phyloP scores from a whole-genome alignment of 2,329 filamentous ascomycete species.

The Ophiostoma perfectum region DNA sequence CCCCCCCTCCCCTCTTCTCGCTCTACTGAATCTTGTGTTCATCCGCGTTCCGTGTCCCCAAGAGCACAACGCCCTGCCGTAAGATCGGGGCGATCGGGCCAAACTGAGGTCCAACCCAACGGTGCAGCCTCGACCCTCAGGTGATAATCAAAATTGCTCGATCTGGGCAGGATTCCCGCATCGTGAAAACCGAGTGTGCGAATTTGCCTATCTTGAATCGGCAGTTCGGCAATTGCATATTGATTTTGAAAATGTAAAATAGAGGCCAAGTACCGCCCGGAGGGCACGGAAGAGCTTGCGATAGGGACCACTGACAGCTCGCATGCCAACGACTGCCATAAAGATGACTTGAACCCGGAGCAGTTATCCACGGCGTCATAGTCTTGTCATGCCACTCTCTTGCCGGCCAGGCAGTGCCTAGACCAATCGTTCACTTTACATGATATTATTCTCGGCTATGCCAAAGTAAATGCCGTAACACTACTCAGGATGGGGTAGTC shows the following conservation, averaged over 20 bases:
- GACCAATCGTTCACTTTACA: too few relatives aligned
- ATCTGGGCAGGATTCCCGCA: background rate
- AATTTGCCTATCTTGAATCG: too few relatives aligned
- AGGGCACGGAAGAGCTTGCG: background rate
- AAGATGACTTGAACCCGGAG: background rate
- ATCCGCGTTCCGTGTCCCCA: background rate
- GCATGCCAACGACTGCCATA: too few relatives aligned
- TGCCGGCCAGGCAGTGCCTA: too few relatives aligned
- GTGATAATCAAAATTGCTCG: background rate
- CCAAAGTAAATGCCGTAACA: background rate
- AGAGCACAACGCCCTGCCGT: background rate
- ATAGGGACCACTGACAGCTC: too few relatives aligned
- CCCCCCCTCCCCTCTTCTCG: too few relatives aligned
- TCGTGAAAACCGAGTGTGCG: too few relatives aligned
- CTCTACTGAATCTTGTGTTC: background rate
- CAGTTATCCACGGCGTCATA: background rate
- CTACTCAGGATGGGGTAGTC: background rate
- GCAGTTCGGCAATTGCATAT: too few relatives aligned
- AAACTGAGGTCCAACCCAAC: background rate
- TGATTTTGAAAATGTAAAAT: too few relatives aligned
- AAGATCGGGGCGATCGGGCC: slow-evolving; percentile 4
- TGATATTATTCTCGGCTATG: background rate
- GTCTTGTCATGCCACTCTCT: too few relatives aligned
- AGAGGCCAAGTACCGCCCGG: too few relatives aligned
- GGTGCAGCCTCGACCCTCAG: background rate